Evolutionary conservation across 2,329 filamentous ascomycete species (phyloP).

Genomic region (Nigrograna mackinnonii): DNA sequence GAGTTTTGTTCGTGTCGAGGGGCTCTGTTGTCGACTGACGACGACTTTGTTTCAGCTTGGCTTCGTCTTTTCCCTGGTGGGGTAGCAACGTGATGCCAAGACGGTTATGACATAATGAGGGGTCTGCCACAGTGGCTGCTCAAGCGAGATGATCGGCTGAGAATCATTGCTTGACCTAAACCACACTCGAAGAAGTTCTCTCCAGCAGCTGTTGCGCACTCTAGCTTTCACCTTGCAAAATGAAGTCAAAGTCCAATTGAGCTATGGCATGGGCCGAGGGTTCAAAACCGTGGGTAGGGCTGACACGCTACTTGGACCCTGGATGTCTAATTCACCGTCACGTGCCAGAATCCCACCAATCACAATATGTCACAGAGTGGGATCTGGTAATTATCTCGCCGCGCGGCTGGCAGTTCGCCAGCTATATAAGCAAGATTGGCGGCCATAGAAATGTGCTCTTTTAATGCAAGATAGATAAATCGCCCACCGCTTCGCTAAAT

Average conservation of each 20-base stretch:
- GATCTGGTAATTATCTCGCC: no score
- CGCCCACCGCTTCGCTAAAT: constrained; percentile 8
- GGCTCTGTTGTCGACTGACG: neutral
- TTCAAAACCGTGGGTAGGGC: constrained; percentile 1
- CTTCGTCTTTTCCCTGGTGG: constrained; percentile 1
- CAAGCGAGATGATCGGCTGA: constrained; percentile 1
- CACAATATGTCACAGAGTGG: no score
- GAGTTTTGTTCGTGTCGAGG: neutral
- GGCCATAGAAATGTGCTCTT: constrained; percentile 6
- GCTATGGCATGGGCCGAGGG: no score
- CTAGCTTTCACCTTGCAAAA: no score
- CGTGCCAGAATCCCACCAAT: no score
- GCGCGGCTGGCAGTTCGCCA: no score
- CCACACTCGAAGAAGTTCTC: no score
- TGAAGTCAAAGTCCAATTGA: no score
- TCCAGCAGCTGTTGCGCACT: no score
- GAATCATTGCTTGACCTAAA: constrained; percentile 2
- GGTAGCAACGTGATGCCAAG: constrained; percentile 1
- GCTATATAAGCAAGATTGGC: no score
- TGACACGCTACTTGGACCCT: constrained; percentile 2
- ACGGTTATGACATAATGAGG: constrained; percentile 6
- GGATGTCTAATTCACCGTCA: constrained; percentile 4
- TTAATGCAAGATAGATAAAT: constrained; percentile 14
- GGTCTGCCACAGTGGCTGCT: neutral
- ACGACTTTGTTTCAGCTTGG: constrained; percentile 2